Base-by-base conservation (phyloP, 1,139 yeast species). In the Lodderomyces orthopsilosis region DNA sequence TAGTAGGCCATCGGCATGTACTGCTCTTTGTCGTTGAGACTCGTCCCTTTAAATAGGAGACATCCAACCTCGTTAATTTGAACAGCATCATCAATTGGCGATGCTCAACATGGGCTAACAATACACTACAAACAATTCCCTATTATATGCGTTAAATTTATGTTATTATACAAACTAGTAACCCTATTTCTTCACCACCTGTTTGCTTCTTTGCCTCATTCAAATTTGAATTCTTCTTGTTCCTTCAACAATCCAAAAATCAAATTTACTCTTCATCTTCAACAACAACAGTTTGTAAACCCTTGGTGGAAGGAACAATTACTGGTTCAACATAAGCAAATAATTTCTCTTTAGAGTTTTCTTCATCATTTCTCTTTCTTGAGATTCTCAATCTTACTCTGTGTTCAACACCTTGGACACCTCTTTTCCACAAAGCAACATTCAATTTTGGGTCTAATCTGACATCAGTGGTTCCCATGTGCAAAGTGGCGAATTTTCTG, bases 341-440 rank as follows among this genome's bases (percentile, higher is more conserved):
- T 73, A 94, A 85, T 77, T 91, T 90, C 80, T 90, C 94, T 85
- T 87, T 87, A 68, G 98, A 98, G 74, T 90, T 93, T 83, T 94
- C 98, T 81, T 93, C 98, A 76, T 94, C 98, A 83, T 93, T 93
- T 83, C 98, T 89, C 93, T 87, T 93, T 89, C 98, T 91, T 55
- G 98, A 90, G 79, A 94, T 91, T 82, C 97, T 91, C 74, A 94
- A 83, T 83, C 99, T 90, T 77, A 94, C 73, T 84, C 97, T 91
- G 87, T 79, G 80, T 74, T 95, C 96, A 67, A 89, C 95, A 79
- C 97, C 97, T 84, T 91, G 93, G 79, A 94, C 85, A 81, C 99
- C 99, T 81, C 95, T 90, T 77, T 89, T 87, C 98, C 98, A 94
- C 79, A 94, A 81, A 73, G 86, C 95, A 77, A 91, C 94, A 86